phyloP scores from a whole-genome alignment of 257 asterid species.

The Buddleja alternifolia region DNA sequence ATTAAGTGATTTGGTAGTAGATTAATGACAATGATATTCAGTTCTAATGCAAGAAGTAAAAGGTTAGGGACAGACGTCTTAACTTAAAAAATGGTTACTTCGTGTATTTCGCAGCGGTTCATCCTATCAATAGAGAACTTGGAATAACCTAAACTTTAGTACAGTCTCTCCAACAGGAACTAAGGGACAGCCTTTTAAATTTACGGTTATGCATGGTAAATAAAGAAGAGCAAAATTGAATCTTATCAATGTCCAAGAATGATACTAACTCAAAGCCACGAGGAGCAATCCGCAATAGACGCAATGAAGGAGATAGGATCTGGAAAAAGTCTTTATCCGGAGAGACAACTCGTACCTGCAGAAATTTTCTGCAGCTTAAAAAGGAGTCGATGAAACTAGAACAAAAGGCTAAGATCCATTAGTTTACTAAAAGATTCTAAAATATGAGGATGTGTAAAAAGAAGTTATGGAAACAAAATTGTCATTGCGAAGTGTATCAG shows the following conservation, averaged over 20 bases:
- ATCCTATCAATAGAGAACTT: slow-evolving; percentile 20
- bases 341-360: slow-evolving; percentile 97
- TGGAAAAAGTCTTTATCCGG: slow-evolving; percentile 99
- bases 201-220: slow-evolving; percentile 17
- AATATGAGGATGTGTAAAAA: slow-evolving; percentile 1
- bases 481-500: not conserved
- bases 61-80: not conserved
- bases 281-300: slow-evolving; percentile 95
- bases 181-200: not conserved
- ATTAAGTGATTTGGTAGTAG: not conserved
- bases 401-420: slow-evolving; percentile 23
- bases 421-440: slow-evolving; percentile 19
- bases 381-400: slow-evolving; percentile 21
- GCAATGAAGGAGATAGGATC: slow-evolving; percentile 93
- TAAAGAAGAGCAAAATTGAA: slow-evolving; percentile 27
- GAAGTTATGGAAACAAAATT: not conserved
- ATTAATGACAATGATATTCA: slow-evolving; percentile 1
- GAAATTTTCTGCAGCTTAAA: slow-evolving; percentile 30
- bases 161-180: slow-evolving; percentile 1
- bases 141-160: slow-evolving; percentile 4
- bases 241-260: slow-evolving; percentile 23
- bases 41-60: slow-evolving; percentile 14
- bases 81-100: not conserved
- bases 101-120: slow-evolving; percentile 6
- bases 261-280: slow-evolving; percentile 90